A percentile compares a stretch with the other conserved stretches of the same genome.
These are phyloP conservation scores for Cladophialophora exuberans DNA, from an alignment of 2,329 filamentous ascomycete species.

Conservation along the genomic window DNA sequence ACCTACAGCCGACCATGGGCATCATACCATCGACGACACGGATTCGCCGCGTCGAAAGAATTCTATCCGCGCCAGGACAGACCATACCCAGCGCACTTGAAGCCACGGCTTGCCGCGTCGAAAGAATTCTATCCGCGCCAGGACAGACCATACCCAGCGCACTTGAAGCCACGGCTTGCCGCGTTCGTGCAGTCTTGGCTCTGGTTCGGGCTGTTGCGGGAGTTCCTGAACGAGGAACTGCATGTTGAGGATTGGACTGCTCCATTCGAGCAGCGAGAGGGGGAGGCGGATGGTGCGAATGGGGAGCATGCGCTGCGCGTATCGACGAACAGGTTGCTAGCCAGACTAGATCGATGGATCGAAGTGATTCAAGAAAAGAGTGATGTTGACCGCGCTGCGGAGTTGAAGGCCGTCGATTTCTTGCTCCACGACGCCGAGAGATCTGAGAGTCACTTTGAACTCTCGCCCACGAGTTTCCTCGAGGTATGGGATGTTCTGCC, in stretches of 20 bases:
- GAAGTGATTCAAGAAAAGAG: not conserved
- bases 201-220: not conserved
- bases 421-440: not conserved
- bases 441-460: not conserved
- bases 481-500: not conserved
- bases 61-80: no score
- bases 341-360: not conserved
- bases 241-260: not conserved
- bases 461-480: not conserved
- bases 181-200: slow-evolving; percentile 6
- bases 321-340: not conserved
- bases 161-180: no score
- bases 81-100: no score
- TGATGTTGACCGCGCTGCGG: not conserved
- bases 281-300: not conserved
- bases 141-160: no score
- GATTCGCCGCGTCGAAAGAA: no score
- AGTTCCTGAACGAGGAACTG: not conserved
- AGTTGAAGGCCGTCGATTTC: not conserved
- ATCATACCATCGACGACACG: no score
- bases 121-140: no score
- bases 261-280: not conserved
- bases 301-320: not conserved
- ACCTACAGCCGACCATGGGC: no score
- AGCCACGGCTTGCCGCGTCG: no score